phyloP scores from a whole-genome alignment of 257 asterid genomes.

The Oldenlandia corymbosa region DNA sequence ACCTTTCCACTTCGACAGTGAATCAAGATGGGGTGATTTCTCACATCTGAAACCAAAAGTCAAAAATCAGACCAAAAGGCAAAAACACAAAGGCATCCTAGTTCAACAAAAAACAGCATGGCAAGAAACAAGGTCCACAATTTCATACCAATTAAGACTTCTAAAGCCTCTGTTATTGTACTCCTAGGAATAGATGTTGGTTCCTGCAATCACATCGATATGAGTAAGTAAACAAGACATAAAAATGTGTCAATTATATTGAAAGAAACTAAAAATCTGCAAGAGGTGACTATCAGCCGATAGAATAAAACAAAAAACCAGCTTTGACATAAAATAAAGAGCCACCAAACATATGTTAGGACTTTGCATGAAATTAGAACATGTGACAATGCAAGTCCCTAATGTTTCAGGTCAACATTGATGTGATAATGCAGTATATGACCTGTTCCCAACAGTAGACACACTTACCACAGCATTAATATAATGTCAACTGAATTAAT shows the following conservation, averaged over 20 bases:
- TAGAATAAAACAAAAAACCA: neutral
- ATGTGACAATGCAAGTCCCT: neutral
- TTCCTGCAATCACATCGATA: slow-evolving; percentile 24
- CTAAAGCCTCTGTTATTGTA: slow-evolving; percentile 40
- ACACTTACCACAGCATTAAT: neutral
- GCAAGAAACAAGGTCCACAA: neutral
- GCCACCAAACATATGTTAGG: neutral
- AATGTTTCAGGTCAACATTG: neutral
- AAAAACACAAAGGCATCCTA: neutral
- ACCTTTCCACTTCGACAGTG: slow-evolving; percentile 52
- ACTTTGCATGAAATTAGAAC: neutral
- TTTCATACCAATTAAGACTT: slow-evolving; percentile 33
- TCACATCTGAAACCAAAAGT: slow-evolving; percentile 28
- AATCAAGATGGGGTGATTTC: slow-evolving; percentile 46
- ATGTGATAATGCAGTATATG: neutral
- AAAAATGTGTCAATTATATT: neutral
- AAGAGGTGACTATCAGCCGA: no score
- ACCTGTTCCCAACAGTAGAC: neutral
- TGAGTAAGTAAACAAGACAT: slow-evolving; percentile 2
- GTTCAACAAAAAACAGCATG: neutral
- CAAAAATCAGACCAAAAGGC: slow-evolving; percentile 5
- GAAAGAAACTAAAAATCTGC: neutral
- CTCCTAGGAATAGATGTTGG: slow-evolving; percentile 30
- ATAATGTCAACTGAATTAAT: neutral
- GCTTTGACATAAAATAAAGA: neutral